A percentile compares a stretch with the other conserved stretches of the same genome.
Conservation (phyloP, 2,329 filamentous ascomycete species). For the Fusarium cicatricum region DNA sequence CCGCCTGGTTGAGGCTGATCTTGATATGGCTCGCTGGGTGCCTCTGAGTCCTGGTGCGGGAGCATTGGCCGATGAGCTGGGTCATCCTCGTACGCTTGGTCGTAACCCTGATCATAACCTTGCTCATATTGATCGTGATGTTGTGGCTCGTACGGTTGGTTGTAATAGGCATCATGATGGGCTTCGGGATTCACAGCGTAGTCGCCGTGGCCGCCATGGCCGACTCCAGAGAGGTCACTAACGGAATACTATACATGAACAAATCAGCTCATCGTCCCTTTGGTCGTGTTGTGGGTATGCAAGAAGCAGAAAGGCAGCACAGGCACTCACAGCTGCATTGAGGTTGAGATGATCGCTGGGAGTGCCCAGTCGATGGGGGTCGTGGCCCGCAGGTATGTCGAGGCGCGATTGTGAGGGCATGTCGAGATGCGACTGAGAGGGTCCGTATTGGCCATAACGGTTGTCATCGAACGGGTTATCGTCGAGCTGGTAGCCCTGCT, state of each 20-base stretch:
- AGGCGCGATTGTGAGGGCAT: conserved; percentile 36
- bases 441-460: conserved; percentile 62
- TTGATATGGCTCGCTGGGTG: conserved; percentile 53
- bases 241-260: conserved; percentile 56
- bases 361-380: conserved; percentile 56
- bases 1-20: conserved; percentile 55
- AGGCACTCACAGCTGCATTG: conserved; percentile 79
- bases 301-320: neutral
- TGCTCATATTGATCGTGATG: conserved; percentile 64
- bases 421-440: conserved; percentile 39
- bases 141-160: conserved; percentile 79
- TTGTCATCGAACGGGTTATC: conserved; percentile 76
- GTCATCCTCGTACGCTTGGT: conserved; percentile 72
- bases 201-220: conserved; percentile 64
- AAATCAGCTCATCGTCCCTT: conserved; percentile 13
- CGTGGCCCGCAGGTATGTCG: conserved; percentile 9
- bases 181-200: conserved; percentile 83
- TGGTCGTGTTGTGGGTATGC: neutral
- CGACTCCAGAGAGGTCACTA: conserved; percentile 59
- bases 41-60: conserved; percentile 62
- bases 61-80: conserved; percentile 82
- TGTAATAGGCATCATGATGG: conserved; percentile 89
- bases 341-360: conserved; percentile 80
- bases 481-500: conserved; percentile 82
- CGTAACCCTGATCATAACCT: conserved; percentile 68